Percentiles rank a stretch among this genome's conserved stretches.
Evolutionary conservation across 495 filamentous ascomycete species (phyloP).

Genomic region (Lepidopterella palustris): DNA sequence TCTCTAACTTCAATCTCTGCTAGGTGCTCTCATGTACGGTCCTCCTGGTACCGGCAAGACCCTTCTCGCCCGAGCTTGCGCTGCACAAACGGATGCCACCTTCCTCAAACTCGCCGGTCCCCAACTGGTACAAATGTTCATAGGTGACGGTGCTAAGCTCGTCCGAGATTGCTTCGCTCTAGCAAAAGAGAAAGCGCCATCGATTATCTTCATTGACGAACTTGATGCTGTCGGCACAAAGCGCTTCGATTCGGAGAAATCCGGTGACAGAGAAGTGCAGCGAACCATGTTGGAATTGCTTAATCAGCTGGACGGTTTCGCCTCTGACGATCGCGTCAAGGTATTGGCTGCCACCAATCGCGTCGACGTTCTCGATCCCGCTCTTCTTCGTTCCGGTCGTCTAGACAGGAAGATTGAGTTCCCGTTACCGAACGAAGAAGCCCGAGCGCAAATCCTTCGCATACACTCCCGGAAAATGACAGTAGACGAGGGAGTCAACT

Average conservation of each 20-base stretch:
- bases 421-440: conserved; percentile 97
- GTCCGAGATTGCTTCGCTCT: conserved; percentile 96
- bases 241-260: conserved; percentile 98
- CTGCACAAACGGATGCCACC: conserved; percentile 95
- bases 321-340: conserved; percentile 98
- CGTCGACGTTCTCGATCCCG: conserved; percentile 94
- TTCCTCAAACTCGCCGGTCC: conserved; percentile 98
- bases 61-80: conserved; percentile 92
- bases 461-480: conserved; percentile 99
- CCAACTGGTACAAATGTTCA: conserved; percentile 99
- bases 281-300: conserved; percentile 98
- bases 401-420: conserved; percentile 99
- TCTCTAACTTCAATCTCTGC: conserved; percentile 9
- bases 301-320: conserved; percentile 98
- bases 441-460: conserved; percentile 90
- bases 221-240: conserved; percentile 99
- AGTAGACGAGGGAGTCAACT: conserved; percentile 89
- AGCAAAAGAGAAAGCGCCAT: conserved; percentile 95
- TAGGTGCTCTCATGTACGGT: conserved; percentile 97
- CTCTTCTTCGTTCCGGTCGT: conserved; percentile 86
- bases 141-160: conserved; percentile 95
- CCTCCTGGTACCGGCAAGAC: conserved; percentile 96
- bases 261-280: conserved; percentile 95
- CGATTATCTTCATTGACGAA: conserved; percentile 99
- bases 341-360: conserved; percentile 97